Evolutionary conservation across 768 basidiomycete species (phyloP).

Genomic region (Mrakia hoshinonis): DNA sequence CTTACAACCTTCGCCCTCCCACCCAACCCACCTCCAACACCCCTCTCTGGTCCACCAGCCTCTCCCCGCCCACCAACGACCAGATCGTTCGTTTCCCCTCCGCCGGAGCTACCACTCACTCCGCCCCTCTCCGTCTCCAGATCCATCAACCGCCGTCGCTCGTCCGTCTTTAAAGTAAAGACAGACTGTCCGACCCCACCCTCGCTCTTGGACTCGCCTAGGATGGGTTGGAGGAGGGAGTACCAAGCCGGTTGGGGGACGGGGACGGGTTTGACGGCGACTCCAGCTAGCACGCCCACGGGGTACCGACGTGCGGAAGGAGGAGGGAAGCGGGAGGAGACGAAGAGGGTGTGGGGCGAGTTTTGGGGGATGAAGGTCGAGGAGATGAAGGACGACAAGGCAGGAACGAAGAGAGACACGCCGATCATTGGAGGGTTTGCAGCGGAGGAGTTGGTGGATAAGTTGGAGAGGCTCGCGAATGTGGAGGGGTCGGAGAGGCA

Average conservation of each 20-base stretch:
- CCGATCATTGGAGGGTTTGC: neutral
- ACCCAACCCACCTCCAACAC: neutral
- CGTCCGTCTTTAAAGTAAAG: neutral
- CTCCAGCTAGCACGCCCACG: neutral
- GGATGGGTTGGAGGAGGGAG: slow-evolving; percentile 2
- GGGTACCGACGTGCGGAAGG: neutral
- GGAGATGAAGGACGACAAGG: too few relatives aligned
- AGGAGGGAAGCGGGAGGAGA: neutral
- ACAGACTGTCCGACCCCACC: neutral
- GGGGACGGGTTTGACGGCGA: neutral
- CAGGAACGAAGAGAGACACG: neutral
- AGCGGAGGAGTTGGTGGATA: neutral
- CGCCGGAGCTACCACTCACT: neutral
- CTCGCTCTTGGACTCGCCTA: neutral
- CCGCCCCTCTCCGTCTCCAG: neutral
- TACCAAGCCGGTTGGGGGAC: neutral
- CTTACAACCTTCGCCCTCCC: neutral
- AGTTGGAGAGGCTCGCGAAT: neutral
- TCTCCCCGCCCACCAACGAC: neutral
- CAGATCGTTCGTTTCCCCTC: neutral
- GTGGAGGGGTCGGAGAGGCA: neutral
- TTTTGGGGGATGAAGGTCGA: neutral
- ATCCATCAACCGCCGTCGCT: neutral
- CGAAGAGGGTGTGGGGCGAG: neutral
- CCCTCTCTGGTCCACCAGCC: neutral